Conservation (phyloP, 1,284 basidiomycete genomes). For the Ceratobasidium sp. region DNA sequence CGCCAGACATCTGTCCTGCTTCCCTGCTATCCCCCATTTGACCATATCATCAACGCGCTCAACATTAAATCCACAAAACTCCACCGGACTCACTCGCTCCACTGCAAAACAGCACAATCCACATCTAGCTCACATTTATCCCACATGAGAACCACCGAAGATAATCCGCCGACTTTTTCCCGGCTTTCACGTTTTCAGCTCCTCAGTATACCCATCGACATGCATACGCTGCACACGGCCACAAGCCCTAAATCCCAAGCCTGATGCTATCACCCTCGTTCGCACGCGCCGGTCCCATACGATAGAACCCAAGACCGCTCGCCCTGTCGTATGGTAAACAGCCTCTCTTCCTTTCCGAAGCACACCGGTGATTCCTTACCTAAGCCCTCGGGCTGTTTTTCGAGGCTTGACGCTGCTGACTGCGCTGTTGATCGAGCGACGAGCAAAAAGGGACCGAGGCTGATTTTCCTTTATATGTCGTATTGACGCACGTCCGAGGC, state of each 20-base stretch:
- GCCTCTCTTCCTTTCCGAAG: too few species aligned
- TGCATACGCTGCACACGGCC: not conserved
- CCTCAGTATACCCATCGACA: not conserved
- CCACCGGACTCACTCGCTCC: not conserved
- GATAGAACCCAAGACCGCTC: constrained; percentile 11
- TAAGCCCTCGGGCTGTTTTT: too few species aligned
- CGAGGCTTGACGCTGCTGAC: too few species aligned
- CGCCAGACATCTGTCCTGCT: not conserved
- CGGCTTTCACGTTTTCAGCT: not conserved
- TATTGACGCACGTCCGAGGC: too few species aligned
- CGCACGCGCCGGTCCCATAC: constrained; percentile 15
- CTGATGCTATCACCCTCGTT: constrained; percentile 12
- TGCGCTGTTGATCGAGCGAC: constrained; percentile 10
- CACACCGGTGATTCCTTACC: too few species aligned
- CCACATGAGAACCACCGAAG: not conserved
- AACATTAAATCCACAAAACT: not conserved
- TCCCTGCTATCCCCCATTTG: constrained; percentile 17
- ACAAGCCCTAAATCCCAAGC: not conserved
- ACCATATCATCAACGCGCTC: constrained; percentile 1
- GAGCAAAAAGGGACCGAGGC: constrained; percentile 11
- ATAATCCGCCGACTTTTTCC: constrained; percentile 8
- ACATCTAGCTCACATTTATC: too few species aligned
- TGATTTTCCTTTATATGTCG: too few species aligned
- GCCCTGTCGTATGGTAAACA: too few species aligned
- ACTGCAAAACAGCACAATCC: not conserved